Conservation (phyloP, 495 filamentous ascomycete genomes). For the Aspergillus panamensis region DNA sequence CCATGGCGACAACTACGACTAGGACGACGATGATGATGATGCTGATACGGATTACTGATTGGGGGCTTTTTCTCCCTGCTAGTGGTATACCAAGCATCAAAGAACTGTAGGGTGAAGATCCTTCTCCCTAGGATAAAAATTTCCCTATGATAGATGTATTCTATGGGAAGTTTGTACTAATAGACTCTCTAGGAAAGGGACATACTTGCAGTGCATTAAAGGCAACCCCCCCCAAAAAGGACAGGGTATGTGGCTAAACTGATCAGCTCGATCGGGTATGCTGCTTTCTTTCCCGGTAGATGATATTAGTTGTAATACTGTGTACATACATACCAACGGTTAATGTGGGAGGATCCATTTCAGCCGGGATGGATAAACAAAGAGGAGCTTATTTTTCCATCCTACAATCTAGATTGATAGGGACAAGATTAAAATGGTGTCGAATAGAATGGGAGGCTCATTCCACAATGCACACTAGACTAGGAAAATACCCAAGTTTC, state of each 20-base stretch:
- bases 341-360: constrained; percentile 18
- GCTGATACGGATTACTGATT: background rate
- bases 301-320: background rate
- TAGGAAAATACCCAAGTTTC: background rate
- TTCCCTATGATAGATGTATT: background rate
- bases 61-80: background rate
- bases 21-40: background rate
- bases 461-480: too few species aligned
- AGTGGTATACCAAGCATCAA: too few species aligned
- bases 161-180: too few species aligned
- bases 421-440: background rate
- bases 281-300: constrained; percentile 22
- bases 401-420: background rate
- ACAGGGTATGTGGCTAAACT: constrained; percentile 13
- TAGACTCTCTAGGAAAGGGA: constrained; percentile 6
- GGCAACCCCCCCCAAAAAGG: too few species aligned
- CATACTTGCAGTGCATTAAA: constrained; percentile 16
- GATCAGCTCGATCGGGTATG: constrained; percentile 26
- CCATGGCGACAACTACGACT: background rate
- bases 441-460: background rate
- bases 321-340: constrained; percentile 22
- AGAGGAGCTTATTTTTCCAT: constrained; percentile 1
- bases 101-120: too few species aligned
- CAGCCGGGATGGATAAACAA: constrained; percentile 18
- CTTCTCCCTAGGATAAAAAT: too few species aligned